Conservation (phyloP, 164 flowering plant species). For the Piper betle region DNA sequence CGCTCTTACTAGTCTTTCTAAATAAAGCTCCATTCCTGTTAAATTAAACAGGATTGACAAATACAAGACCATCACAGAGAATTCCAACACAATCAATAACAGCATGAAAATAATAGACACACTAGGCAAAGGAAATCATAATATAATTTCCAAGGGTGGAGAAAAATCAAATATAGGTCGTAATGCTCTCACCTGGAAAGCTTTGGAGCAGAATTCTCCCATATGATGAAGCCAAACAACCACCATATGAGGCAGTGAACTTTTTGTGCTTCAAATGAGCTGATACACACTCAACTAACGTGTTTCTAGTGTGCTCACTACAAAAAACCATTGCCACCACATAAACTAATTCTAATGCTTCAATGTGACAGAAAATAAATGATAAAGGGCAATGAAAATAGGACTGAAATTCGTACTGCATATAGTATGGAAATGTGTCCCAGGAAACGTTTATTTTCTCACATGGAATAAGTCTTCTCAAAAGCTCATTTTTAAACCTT, state of each 20-base stretch:
- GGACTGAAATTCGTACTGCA: conserved; percentile 35
- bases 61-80: background rate
- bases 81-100: too few species aligned
- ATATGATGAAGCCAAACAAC: conserved; percentile 72
- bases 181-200: conserved; percentile 46
- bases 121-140: background rate
- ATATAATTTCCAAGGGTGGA: background rate
- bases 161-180: background rate
- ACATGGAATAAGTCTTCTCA: conserved; percentile 81
- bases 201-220: conserved; percentile 93
- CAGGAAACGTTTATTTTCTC: conserved; percentile 87
- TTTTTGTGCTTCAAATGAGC: conserved; percentile 69
- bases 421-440: conserved; percentile 87
- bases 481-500: conserved; percentile 68
- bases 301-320: conserved; percentile 70
- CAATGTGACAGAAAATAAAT: background rate
- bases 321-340: conserved; percentile 1
- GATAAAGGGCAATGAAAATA: background rate
- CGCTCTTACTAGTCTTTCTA: conserved; percentile 85
- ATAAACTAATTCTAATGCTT: background rate
- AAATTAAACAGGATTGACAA: background rate
- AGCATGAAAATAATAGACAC: background rate
- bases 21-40: conserved; percentile 87
- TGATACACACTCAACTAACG: conserved; percentile 79
- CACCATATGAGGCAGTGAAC: conserved; percentile 49